These are phyloP conservation scores for Chaetomium strumarium DNA, from an alignment of 2,329 filamentous ascomycete genomes.

Conservation along the genomic window DNA sequence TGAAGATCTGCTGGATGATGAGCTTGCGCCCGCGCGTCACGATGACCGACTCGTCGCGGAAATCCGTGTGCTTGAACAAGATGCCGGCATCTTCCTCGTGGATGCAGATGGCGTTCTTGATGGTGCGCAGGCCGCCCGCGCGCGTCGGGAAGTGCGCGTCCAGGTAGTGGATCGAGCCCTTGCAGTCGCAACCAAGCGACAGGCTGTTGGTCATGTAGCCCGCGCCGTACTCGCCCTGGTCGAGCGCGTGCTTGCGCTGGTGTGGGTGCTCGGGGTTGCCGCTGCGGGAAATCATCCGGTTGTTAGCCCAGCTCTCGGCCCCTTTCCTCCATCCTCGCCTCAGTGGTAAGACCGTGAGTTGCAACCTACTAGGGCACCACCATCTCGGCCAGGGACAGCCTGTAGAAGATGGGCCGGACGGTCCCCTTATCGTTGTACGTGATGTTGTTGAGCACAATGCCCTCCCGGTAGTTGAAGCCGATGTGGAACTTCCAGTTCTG, in stretches of 20 bases:
- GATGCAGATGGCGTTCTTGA: conserved; percentile 93
- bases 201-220: conserved; percentile 81
- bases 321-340: background rate
- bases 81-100: conserved; percentile 92
- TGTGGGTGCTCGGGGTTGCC: conserved; percentile 76
- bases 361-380: conserved; percentile 13
- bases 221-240: conserved; percentile 73
- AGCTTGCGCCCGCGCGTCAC: conserved; percentile 83
- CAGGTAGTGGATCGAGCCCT: conserved; percentile 86
- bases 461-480: conserved; percentile 92
- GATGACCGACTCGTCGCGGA: conserved; percentile 80
- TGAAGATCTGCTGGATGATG: conserved; percentile 87
- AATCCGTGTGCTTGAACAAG: conserved; percentile 91
- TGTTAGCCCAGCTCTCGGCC: conserved; percentile 2
- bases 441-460: conserved; percentile 85
- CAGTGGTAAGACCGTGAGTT: too few relatives aligned
- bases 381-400: conserved; percentile 54
- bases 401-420: conserved; percentile 76
- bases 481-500: conserved; percentile 93
- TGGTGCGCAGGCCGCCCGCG: conserved; percentile 66
- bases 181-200: conserved; percentile 75
- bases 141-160: conserved; percentile 79
- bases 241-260: conserved; percentile 76
- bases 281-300: conserved; percentile 26
- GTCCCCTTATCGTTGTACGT: conserved; percentile 80